Conservation (phyloP, 2,329 filamentous ascomycete species). For the Paecilomyces dactylethromorphus region DNA sequence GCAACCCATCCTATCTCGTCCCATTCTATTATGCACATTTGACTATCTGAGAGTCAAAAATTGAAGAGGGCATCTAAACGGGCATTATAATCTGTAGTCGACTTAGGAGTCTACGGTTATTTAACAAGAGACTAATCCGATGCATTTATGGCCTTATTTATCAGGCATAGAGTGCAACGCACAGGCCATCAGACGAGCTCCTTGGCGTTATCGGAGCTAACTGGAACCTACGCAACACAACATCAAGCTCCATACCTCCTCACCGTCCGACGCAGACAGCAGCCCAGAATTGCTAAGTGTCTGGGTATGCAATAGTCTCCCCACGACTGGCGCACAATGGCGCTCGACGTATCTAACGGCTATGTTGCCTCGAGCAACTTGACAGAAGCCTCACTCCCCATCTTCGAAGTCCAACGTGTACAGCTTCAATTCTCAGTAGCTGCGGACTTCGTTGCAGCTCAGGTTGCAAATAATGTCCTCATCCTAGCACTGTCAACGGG, state of each 20-base stretch:
- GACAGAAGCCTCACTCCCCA: constrained; percentile 63
- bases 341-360: constrained; percentile 64
- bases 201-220: background rate
- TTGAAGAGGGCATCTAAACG: too few relatives aligned
- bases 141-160: background rate
- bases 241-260: constrained; percentile 16
- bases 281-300: constrained; percentile 9
- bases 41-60: too few relatives aligned
- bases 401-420: constrained; percentile 90
- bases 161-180: background rate
- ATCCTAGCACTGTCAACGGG: constrained; percentile 87
- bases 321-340: constrained; percentile 49
- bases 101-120: too few relatives aligned
- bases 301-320: constrained; percentile 23
- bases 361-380: constrained; percentile 63
- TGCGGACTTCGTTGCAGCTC: constrained; percentile 90
- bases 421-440: constrained; percentile 91
- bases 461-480: constrained; percentile 95
- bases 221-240: background rate
- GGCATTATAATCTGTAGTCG: too few relatives aligned
- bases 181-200: too few relatives aligned
- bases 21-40: too few relatives aligned
- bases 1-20: too few relatives aligned
- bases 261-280: constrained; percentile 3
- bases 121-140: background rate